A percentile compares a stretch with the other conserved stretches of the same genome.
These are phyloP conservation scores for Hymenoscyphus albidus DNA, from an alignment of 2,329 filamentous ascomycete genomes.

Conservation along the genomic window DNA sequence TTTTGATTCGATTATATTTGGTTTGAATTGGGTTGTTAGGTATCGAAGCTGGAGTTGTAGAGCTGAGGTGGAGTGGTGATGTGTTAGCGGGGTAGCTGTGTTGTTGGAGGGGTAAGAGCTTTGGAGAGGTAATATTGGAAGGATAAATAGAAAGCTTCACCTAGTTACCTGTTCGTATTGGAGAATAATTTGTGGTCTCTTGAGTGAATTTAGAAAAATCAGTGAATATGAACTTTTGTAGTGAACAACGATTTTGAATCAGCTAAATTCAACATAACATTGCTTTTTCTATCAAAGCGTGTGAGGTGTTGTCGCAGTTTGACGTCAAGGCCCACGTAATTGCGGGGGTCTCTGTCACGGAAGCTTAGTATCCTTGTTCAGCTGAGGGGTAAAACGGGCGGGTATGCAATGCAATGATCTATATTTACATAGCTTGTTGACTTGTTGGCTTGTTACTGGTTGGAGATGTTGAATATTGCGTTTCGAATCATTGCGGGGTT, in stretches of 20 bases:
- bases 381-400: background rate
- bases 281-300: background rate
- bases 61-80: background rate
- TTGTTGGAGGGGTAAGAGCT: background rate
- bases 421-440: background rate
- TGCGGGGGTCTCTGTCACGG: background rate
- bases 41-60: background rate
- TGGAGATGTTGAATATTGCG: no score
- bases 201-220: background rate
- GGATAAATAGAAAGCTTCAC: background rate
- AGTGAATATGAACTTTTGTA: background rate
- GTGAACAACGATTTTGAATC: no score
- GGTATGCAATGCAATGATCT: background rate
- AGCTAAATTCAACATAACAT: background rate
- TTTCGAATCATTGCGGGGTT: no score
- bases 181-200: background rate
- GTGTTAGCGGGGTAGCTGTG: background rate
- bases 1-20: no score
- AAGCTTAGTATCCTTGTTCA: background rate
- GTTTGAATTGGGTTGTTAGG: background rate
- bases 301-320: background rate
- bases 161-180: background rate
- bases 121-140: background rate
- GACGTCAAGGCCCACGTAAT: slow-evolving; percentile 1
- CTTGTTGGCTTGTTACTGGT: no score